Conservation (phyloP, 257 asterid genomes). For the Ballota nigra region DNA sequence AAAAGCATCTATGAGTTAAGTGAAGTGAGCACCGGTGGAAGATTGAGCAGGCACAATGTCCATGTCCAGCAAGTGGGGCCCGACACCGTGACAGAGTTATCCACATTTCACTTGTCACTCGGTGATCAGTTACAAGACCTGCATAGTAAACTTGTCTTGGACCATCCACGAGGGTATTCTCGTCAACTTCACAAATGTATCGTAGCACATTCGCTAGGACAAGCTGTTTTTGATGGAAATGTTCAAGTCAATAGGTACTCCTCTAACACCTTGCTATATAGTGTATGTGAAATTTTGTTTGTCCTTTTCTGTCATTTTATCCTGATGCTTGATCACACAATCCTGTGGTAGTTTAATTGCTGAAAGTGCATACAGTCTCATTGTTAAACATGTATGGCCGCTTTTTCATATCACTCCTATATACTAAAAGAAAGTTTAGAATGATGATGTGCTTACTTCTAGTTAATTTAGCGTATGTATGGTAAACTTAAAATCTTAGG, state of each 20-base stretch:
- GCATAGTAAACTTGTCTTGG: slow-evolving; percentile 74
- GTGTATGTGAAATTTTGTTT: not conserved
- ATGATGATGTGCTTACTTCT: too few species aligned
- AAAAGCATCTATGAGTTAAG: slow-evolving; percentile 58
- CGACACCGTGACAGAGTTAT: slow-evolving; percentile 73
- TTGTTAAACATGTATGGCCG: not conserved
- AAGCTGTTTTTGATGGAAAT: slow-evolving; percentile 90
- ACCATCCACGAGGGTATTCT: slow-evolving; percentile 84
- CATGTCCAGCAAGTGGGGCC: slow-evolving; percentile 85
- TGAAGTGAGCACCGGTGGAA: slow-evolving; percentile 92
- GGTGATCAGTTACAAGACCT: slow-evolving; percentile 88
- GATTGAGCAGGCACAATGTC: slow-evolving; percentile 85
- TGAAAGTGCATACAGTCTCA: not conserved
- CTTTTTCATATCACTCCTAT: not conserved
- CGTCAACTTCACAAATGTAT: slow-evolving; percentile 93
- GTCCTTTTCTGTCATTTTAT: not conserved
- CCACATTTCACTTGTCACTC: slow-evolving; percentile 73
- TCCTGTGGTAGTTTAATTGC: not conserved
- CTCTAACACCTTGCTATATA: not conserved
- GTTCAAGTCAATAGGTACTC: slow-evolving; percentile 88
- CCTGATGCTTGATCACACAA: not conserved
- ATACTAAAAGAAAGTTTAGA: too few species aligned
- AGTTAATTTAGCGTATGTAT: too few species aligned
- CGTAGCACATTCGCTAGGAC: slow-evolving; percentile 86
- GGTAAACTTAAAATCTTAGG: too few species aligned